A percentile compares a stretch with the other conserved stretches of the same genome.
Evolutionary conservation across 139 green algal genomes (phyloP).

Genomic region (Zygnema circumcarinatum): DNA sequence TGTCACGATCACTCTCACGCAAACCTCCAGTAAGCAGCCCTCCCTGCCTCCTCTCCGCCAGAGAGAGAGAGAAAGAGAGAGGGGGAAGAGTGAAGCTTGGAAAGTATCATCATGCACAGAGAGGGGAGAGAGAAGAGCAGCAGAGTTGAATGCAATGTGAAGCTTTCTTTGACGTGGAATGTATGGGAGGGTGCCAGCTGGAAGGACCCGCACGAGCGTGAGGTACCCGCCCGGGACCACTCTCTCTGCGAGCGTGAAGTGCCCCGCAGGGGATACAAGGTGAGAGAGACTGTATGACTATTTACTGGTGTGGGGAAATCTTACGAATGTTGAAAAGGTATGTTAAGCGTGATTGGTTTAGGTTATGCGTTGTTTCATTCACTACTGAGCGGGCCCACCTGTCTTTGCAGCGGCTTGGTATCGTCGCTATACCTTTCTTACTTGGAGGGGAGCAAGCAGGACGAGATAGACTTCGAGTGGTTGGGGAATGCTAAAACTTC

Average conservation of each 20-base stretch:
- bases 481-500: conserved; percentile 16
- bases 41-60: neutral
- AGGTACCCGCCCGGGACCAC: neutral
- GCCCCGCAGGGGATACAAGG: neutral
- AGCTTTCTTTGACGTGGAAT: neutral
- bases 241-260: neutral
- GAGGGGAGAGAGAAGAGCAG: too few relatives aligned
- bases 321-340: too few relatives aligned
- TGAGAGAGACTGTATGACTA: too few relatives aligned
- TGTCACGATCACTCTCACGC: neutral
- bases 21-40: neutral
- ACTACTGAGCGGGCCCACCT: too few relatives aligned
- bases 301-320: too few relatives aligned
- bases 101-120: too few relatives aligned
- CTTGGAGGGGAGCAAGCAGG: conserved; percentile 24
- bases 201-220: neutral
- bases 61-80: neutral
- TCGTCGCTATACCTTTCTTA: conserved; percentile 13
- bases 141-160: too few relatives aligned
- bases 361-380: too few relatives aligned
- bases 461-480: conserved; percentile 51
- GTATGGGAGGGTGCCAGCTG: neutral
- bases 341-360: too few relatives aligned
- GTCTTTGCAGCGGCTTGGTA: conserved; percentile 29
- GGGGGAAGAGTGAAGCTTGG: too few relatives aligned